These are phyloP conservation scores for Acacia acuminata DNA, from an alignment of 306 rosid genomes.

Conservation along the genomic window DNA sequence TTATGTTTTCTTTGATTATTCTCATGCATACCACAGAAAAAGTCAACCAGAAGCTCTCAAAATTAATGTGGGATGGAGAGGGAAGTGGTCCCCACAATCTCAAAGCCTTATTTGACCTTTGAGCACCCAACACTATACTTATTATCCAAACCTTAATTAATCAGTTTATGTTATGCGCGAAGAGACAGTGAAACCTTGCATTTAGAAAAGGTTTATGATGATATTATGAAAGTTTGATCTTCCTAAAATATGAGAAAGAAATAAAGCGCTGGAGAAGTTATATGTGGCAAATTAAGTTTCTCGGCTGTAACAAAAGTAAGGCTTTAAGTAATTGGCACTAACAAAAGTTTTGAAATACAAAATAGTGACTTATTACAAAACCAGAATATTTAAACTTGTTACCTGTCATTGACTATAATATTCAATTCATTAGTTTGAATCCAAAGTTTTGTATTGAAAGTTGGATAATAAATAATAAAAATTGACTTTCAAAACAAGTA, in stretches of 20 bases:
- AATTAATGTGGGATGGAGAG: slow-evolving; percentile 44
- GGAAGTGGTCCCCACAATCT: neutral
- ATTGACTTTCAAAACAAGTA: neutral
- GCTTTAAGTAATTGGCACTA: neutral
- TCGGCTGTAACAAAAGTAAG: neutral
- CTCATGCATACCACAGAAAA: slow-evolving; percentile 56
- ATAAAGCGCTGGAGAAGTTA: neutral
- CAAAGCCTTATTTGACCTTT: neutral
- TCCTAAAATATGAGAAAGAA: neutral
- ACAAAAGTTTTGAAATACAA: neutral
- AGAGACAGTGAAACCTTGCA: neutral
- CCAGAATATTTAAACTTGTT: neutral
- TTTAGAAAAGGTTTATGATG: neutral
- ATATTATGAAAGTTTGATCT: neutral
- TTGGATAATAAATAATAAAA: neutral
- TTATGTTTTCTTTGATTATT: slow-evolving; percentile 52
- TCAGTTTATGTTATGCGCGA: neutral
- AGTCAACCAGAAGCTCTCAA: slow-evolving; percentile 40
- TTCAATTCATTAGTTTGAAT: neutral
- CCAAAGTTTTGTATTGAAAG: neutral
- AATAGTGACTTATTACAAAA: neutral
- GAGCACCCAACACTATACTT: neutral
- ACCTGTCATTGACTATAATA: neutral
- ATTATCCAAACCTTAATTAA: neutral
- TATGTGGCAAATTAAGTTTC: neutral